phyloP scores from a whole-genome alignment of 2,329 filamentous ascomycete genomes.

The Plenodomus biglobosus region DNA sequence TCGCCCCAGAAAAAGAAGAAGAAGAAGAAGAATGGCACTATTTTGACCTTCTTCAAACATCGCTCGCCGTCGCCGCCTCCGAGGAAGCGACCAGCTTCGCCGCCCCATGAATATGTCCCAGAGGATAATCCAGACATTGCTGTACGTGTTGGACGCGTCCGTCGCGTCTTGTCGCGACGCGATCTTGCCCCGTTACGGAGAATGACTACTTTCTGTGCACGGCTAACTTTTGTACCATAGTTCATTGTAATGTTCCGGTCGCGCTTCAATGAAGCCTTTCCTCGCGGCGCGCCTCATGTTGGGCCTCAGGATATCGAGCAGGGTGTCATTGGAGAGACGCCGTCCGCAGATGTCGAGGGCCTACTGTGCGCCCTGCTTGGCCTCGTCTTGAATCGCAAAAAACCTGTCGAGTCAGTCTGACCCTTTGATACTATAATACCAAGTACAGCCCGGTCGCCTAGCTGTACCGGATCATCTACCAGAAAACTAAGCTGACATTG shows the following conservation, averaged over 20 bases:
- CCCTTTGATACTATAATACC: conserved; percentile 13
- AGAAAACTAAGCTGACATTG: conserved; percentile 35
- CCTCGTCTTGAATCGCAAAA: conserved; percentile 92
- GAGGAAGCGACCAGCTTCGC: conserved; percentile 80
- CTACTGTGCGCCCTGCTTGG: conserved; percentile 87
- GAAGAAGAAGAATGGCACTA: conserved; percentile 40
- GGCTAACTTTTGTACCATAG: conserved; percentile 53
- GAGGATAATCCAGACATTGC: conserved; percentile 91
- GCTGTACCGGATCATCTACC: neutral
- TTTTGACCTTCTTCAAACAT: conserved; percentile 46
- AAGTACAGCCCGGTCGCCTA: conserved; percentile 24
- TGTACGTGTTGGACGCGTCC: conserved; percentile 62
- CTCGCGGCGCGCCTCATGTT: conserved; percentile 82
- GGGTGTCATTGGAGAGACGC: conserved; percentile 74
- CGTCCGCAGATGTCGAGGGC: conserved; percentile 82
- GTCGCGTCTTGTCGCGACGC: conserved; percentile 42
- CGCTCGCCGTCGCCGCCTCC: conserved; percentile 51
- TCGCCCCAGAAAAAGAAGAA: conserved; percentile 34
- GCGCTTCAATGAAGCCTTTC: conserved; percentile 87
- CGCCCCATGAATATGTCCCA: conserved; percentile 84
- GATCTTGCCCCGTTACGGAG: conserved; percentile 21
- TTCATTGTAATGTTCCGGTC: conserved; percentile 98
- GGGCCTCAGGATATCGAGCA: conserved; percentile 93
- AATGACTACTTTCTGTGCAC: conserved; percentile 23
- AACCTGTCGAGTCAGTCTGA: conserved; percentile 88